Evolutionary conservation across 2,329 filamentous ascomycete genomes (phyloP), one percentile per base, ranked within the genome.

Genomic region (Alternaria rosae): DNA sequence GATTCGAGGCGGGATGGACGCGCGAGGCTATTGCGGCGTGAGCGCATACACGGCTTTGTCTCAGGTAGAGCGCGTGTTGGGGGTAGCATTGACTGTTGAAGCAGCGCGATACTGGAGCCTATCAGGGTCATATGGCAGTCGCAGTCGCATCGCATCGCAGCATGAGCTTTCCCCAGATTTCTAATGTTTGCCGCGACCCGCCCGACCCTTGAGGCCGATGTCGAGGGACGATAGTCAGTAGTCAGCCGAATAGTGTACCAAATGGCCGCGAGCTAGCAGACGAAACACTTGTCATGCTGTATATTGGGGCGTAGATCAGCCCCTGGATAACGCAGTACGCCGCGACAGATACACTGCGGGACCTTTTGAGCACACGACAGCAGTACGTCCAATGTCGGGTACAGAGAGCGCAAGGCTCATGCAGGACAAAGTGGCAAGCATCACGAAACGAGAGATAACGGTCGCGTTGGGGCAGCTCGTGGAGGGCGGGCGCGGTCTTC

Each of bases 101-200:
- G 47, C 28, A 10, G 47, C 28, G 47, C 7, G n/a, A 17, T 44
- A 43, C 12, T 12, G 20, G 10, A 43, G 41, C 41, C 11, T 8
- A 15, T 28, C 5, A 4, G 23, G 43, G 9, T 45, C 15, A 25
- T 25, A 45, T n/a, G 43, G 23, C 43, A 47, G 23, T 28, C 12
- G 15, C 15, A 47, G 9, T n/a, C 23, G 20, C 32, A 17, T 15
- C 41, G 54, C 51, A 56, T 41, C 38, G 51, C 21, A 62, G 68
- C 68, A 66, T 68, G 65, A 71, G 72, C 70, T 67, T 69, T 75
- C 71, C 75, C 75, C 73, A 75, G 74, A 70, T 61, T 67, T 47
- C 42, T 50, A 57, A 43, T 56, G 48, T 68, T 65, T 72, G 72
- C 69, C 58, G 67, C 69, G 70, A 69, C 68, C 73, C 68, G 68